Evolutionary conservation across 2,329 filamentous ascomycete genomes (phyloP), one percentile per base, ranked within the genome.

Genomic region (Aspergillus uvarum): DNA sequence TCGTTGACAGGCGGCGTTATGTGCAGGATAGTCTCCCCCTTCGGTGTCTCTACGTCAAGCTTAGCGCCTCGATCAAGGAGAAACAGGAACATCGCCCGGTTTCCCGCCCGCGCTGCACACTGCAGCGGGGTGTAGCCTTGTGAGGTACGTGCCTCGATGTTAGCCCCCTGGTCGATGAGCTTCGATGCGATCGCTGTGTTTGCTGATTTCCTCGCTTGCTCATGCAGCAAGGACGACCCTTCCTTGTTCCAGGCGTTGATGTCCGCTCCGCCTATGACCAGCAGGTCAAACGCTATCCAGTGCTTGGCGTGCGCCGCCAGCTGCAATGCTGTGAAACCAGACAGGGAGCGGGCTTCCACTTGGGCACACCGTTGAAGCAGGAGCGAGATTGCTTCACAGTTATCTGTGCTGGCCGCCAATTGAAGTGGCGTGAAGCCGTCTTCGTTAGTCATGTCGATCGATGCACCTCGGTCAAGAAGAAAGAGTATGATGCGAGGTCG

Each of bases 71-170:
- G 24, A 0, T 65, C 61, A 0, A 72, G 22, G 1, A 74, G 60
- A 35, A 68, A 67, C 0, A 60, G 26, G 44, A 73, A 72, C 66
- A 70, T 70, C 0, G 24, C n/a, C 29, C 66, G 70, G 58, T 74
- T 74, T 1, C 70, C 70, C 5, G n/a, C 48, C 3, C 63, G 54
- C 0, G 70, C 71, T 5, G 72, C 71, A 29, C 59, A 72, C 31
- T 74, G 72, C 3, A 74, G 56, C 0, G 72, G 66, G 0, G 71
- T 74, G 12, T 68, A 68, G 7, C 72, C 72, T 50, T 71, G 67
- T 1, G 66, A 67, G 0, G 56, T 72, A 2, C 65, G 58, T 4
- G 67, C 67, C 59, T 74, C 72, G 0, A 74, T 62, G 21, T 73
- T 70, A 2, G 69, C 71, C 2, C 70, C 71, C 14, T 68, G 56